Conservation (phyloP, 768 basidiomycete species). For the Lentinus tigrinus region DNA sequence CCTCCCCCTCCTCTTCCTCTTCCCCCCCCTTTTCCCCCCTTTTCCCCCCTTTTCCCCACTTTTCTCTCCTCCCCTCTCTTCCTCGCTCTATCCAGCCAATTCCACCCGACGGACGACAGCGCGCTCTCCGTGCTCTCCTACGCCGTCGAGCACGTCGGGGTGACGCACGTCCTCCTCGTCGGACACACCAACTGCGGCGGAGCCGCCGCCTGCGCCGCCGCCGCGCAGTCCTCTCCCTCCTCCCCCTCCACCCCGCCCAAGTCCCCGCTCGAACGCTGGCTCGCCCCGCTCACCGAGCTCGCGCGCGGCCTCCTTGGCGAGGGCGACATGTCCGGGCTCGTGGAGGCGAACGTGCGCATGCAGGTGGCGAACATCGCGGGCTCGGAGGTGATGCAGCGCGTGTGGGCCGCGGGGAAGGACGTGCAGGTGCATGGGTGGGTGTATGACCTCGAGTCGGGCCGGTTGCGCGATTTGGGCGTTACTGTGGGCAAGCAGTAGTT, state of each 20-base stretch:
- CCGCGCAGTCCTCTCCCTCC: constrained; percentile 37
- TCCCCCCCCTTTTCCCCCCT: not conserved
- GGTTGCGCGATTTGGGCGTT: constrained; percentile 55
- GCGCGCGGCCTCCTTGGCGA: constrained; percentile 23
- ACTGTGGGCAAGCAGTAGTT: constrained; percentile 22
- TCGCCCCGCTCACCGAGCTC: constrained; percentile 62
- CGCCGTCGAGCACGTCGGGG: constrained; percentile 67
- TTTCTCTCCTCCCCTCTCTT: not conserved
- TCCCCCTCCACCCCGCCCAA: constrained; percentile 29
- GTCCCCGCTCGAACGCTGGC: constrained; percentile 61
- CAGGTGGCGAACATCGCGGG: constrained; percentile 29
- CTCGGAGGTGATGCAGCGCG: constrained; percentile 22
- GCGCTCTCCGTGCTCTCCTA: constrained; percentile 71
- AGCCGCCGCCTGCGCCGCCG: constrained; percentile 52
- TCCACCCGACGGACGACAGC: constrained; percentile 70
- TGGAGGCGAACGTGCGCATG: constrained; percentile 52
- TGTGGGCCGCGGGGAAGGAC: constrained; percentile 28
- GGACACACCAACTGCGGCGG: constrained; percentile 88
- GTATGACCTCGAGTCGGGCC: constrained; percentile 60
- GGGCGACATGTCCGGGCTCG: constrained; percentile 29
- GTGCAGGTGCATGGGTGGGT: constrained; percentile 53
- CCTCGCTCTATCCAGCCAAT: too few species aligned
- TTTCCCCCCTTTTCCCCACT: too few species aligned
- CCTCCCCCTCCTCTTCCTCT: too few species aligned
- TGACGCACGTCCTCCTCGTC: constrained; percentile 80